Evolutionary conservation across 2,329 filamentous ascomycete species (phyloP), one percentile per base, ranked within the genome.

Genomic region (Colletotrichum camelliae): DNA sequence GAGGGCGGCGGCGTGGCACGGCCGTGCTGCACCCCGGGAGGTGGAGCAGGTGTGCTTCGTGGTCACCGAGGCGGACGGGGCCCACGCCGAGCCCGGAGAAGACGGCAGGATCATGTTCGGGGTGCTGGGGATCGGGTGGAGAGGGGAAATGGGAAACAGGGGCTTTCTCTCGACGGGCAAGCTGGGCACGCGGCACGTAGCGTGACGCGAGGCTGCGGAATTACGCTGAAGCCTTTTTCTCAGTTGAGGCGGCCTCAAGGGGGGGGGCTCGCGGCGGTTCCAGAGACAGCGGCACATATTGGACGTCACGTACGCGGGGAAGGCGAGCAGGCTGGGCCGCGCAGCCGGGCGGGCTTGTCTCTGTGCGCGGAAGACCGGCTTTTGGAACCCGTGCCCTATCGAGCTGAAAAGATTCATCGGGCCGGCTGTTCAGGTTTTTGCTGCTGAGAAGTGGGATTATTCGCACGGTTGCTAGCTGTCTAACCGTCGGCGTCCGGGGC

Each of bases 131-230:
- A 94, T 98, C 75, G 94, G 95, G 70, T 99, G 97, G 97, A 90
- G 95, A 77, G 94, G 94, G 48, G 91, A 94, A 77, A 96, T 98
- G 94, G 97, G 97, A 1, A 97, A 96, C 85, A 91, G 92, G 80
- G 97, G 97, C 1, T 96, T 93, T 80, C 87, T 99, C 82, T 95
- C 93, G 60, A 99, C 97, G 8, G 96, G 96, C 12, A 96, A 94
- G 88, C 86, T 98, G 77, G 91, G 91, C 15, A 89, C 90, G 72
- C 88, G 89, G 79, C 64, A 79, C 31, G 80, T 83, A 18, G 78
- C 78, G 43, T 76, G 71, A 76, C 70, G 57, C 27, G 55, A 33
- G 15, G 31, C 21, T 16, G 48, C 18, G 66, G 12, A 21, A 65
- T 58, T 33, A 65, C 43, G n/a, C 27, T 21, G 39, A 33, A 57